These are phyloP conservation scores for Lonicera japonica DNA, from an alignment of 129 eudicot species.

Conservation along the genomic window DNA sequence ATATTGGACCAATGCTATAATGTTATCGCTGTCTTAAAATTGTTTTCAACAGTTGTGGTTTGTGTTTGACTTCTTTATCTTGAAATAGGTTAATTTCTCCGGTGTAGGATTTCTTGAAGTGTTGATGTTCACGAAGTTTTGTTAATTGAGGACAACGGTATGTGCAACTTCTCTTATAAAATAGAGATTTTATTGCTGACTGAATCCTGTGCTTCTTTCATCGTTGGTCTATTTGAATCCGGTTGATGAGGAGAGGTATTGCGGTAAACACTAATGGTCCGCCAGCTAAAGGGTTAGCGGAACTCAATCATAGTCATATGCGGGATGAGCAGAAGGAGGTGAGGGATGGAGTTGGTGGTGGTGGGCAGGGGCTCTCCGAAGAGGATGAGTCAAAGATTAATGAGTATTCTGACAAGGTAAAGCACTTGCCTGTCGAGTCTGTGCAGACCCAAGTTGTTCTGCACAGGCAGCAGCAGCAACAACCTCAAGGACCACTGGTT, in stretches of 20 bases:
- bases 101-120: constrained; percentile 23
- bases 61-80: neutral
- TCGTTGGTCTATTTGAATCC: constrained; percentile 47
- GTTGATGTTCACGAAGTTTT: constrained; percentile 10
- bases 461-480: constrained; percentile 34
- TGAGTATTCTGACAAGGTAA: constrained; percentile 17
- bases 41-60: neutral
- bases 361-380: constrained; percentile 34
- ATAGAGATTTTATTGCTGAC: constrained; percentile 27
- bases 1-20: neutral
- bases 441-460: constrained; percentile 22
- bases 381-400: constrained; percentile 35
- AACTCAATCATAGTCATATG: constrained; percentile 26
- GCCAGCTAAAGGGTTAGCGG: constrained; percentile 37
- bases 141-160: constrained; percentile 37
- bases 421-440: constrained; percentile 16
- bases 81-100: neutral
- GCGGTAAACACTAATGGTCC: constrained; percentile 26
- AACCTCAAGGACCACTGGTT: constrained; percentile 45
- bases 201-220: constrained; percentile 24
- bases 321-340: constrained; percentile 33
- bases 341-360: constrained; percentile 29
- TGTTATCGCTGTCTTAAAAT: neutral
- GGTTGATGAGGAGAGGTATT: constrained; percentile 53
- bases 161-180: constrained; percentile 40